These are phyloP conservation scores for Thermomyces lanuginosus DNA, from an alignment of 2,329 filamentous ascomycete genomes.

Conservation along the genomic window DNA sequence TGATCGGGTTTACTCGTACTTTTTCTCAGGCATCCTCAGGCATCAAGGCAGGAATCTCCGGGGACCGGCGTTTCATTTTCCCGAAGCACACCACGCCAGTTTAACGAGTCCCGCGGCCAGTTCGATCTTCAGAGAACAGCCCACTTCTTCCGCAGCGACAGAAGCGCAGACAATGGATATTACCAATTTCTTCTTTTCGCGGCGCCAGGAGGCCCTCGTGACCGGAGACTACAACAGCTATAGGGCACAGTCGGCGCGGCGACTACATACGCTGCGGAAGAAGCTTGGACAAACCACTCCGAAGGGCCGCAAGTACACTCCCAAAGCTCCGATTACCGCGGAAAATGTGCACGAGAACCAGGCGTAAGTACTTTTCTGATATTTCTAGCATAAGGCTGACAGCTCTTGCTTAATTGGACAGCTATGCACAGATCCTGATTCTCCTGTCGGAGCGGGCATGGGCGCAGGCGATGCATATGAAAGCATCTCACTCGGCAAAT, in stretches of 20 bases:
- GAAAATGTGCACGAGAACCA: constrained; percentile 58
- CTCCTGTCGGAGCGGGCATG: constrained; percentile 80
- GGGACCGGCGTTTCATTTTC: constrained; percentile 7
- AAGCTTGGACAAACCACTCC: constrained; percentile 70
- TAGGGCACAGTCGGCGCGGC: constrained; percentile 59
- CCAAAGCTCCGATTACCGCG: constrained; percentile 53
- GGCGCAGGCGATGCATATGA: constrained; percentile 93
- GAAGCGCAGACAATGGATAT: too few species aligned
- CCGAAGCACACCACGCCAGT: constrained; percentile 6
- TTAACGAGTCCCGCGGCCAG: constrained; percentile 3
- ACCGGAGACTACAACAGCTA: constrained; percentile 83
- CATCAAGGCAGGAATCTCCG: too few species aligned
- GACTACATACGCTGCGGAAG: constrained; percentile 67
- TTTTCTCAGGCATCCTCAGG: too few species aligned
- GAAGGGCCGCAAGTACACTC: constrained; percentile 71
- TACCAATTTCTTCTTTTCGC: constrained; percentile 64
- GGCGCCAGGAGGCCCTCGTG: constrained; percentile 67
- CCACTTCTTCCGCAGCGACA: constrained; percentile 1
- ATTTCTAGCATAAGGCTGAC: too few species aligned
- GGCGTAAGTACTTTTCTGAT: constrained; percentile 43
- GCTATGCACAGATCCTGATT: constrained; percentile 62
- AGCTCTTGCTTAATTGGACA: too few species aligned
- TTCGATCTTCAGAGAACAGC: background rate
- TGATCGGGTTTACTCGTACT: too few species aligned
- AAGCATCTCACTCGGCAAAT: constrained; percentile 62